These are phyloP conservation scores for Micractinium sp. DNA, from an alignment of 139 green algal species.

Conservation along the genomic window DNA sequence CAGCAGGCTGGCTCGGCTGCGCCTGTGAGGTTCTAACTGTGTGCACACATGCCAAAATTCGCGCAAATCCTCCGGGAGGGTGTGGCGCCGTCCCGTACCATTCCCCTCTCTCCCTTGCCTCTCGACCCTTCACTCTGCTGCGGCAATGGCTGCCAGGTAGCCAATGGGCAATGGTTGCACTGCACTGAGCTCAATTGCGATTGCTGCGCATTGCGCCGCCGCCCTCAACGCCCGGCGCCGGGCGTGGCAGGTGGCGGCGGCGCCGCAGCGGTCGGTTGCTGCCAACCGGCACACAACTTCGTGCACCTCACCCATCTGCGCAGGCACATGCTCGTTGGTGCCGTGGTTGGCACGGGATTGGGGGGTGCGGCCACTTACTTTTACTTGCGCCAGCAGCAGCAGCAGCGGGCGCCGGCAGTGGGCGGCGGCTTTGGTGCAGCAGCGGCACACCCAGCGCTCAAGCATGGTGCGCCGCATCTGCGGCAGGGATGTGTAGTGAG, in stretches of 20 bases:
- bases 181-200: background rate
- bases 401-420: background rate
- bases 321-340: conserved; percentile 18
- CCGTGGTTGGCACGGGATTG: conserved; percentile 22
- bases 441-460: conserved; percentile 28
- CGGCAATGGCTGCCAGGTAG: background rate
- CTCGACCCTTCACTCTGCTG: too few relatives aligned
- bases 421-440: background rate
- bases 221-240: background rate
- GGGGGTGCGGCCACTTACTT: conserved; percentile 25
- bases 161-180: background rate
- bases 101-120: too few relatives aligned
- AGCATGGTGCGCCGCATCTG: conserved; percentile 24
- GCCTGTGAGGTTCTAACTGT: too few relatives aligned
- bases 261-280: background rate
- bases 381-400: conserved; percentile 11
- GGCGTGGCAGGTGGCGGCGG: background rate
- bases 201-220: background rate
- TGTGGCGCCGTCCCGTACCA: too few relatives aligned
- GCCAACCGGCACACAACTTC: background rate
- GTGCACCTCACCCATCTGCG: background rate
- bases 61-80: too few relatives aligned
- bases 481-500: too few relatives aligned
- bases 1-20: too few relatives aligned
- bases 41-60: too few relatives aligned